These are phyloP conservation scores for Cucurbita argyrosperma DNA, from an alignment of 306 rosid genomes.

Conservation along the genomic window DNA sequence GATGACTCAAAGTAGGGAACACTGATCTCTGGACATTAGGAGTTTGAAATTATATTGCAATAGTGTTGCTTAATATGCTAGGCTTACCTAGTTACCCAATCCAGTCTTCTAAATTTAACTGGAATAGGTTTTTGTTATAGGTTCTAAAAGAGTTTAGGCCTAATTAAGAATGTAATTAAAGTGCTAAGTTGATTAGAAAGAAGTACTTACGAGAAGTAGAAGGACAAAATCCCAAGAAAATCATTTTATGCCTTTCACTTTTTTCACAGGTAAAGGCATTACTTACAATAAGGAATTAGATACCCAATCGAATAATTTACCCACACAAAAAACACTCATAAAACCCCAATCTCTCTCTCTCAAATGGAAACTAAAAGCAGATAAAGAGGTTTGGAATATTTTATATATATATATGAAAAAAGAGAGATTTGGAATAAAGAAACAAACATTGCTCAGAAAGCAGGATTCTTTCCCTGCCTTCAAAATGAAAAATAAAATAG, in stretches of 20 bases:
- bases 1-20: neutral
- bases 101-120: no score
- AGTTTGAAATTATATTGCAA: neutral
- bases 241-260: neutral
- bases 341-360: neutral
- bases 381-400: neutral
- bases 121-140: neutral
- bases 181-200: neutral
- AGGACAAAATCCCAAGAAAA: conserved; percentile 3
- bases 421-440: neutral
- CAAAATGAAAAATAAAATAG: neutral
- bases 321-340: neutral
- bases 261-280: neutral
- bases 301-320: neutral
- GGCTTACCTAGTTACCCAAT: no score
- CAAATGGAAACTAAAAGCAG: neutral
- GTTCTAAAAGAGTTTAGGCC: neutral
- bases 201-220: neutral
- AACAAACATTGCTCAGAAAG: neutral
- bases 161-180: neutral
- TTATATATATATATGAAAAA: no score
- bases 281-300: neutral
- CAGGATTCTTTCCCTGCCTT: neutral
- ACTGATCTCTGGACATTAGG: neutral
- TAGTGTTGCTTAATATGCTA: no score